Conservation (phyloP, 257 asterid genomes). For the Lycium barbarum region DNA sequence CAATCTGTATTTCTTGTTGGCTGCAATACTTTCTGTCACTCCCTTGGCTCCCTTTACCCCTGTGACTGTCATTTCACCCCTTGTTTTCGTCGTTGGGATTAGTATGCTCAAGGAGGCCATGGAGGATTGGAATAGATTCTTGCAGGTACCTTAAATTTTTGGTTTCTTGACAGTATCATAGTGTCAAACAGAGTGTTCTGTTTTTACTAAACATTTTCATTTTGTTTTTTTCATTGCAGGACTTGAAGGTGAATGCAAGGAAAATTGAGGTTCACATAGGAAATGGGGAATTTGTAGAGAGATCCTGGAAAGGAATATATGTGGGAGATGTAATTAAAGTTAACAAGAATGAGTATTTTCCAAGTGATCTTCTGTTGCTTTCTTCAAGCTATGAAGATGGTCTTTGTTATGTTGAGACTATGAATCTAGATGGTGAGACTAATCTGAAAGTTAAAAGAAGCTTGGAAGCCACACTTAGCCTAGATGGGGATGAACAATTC, state of each 20-base stretch:
- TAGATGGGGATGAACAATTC: conserved; percentile 66
- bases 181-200: neutral
- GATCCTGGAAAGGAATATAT: conserved; percentile 85
- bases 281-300: conserved; percentile 67
- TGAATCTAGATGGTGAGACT: conserved; percentile 97
- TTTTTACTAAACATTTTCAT: neutral
- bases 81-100: conserved; percentile 86
- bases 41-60: conserved; percentile 77
- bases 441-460: conserved; percentile 90
- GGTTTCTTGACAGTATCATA: conserved; percentile 20
- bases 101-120: conserved; percentile 96
- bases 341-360: conserved; percentile 85
- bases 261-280: conserved; percentile 67
- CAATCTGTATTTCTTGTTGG: conserved; percentile 85
- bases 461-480: conserved; percentile 62
- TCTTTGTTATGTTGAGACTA: conserved; percentile 92
- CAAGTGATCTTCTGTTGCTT: conserved; percentile 84
- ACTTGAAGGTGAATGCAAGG: conserved; percentile 86
- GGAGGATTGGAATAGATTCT: conserved; percentile 92
- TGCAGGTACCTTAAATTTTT: conserved; percentile 38
- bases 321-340: conserved; percentile 93
- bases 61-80: conserved; percentile 82
- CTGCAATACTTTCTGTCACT: conserved; percentile 81
- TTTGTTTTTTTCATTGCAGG: conserved; percentile 38
- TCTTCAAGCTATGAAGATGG: conserved; percentile 95